phyloP scores from a whole-genome alignment of 768 basidiomycete genomes.

The Dioszegia hungarica region DNA sequence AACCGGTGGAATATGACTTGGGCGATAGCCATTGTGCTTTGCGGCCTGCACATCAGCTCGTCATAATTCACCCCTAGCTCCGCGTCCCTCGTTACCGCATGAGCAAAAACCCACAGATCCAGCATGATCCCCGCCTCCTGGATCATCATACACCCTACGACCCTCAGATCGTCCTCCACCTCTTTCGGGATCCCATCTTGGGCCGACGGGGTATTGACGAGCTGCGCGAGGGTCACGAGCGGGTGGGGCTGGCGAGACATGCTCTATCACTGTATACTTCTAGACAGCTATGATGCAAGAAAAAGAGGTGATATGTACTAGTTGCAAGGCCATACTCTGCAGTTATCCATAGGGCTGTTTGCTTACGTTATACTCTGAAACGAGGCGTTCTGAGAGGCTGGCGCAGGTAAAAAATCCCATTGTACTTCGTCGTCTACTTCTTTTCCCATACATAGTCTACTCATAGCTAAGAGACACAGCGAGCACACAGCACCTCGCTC shows the following conservation, averaged over 20 bases:
- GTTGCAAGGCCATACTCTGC: too few relatives aligned
- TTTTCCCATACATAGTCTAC: too few relatives aligned
- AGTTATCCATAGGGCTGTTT: too few relatives aligned
- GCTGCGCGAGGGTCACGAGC: constrained; percentile 73
- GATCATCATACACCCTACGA: constrained; percentile 88
- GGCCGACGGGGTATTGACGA: constrained; percentile 71
- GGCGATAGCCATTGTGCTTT: constrained; percentile 93
- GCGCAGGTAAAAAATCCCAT: neutral
- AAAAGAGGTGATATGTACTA: too few relatives aligned
- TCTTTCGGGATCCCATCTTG: constrained; percentile 75
- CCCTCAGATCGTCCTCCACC: constrained; percentile 81
- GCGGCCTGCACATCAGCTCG: constrained; percentile 56
- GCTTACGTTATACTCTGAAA: neutral
- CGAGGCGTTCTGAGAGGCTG: neutral
- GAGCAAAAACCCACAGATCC: constrained; percentile 63
- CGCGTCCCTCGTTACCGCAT: too few relatives aligned
- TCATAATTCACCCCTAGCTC: too few relatives aligned
- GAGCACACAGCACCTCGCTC: neutral
- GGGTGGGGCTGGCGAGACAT: constrained; percentile 56
- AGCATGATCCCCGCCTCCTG: constrained; percentile 89
- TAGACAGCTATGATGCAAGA: too few relatives aligned
- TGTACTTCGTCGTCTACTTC: neutral
- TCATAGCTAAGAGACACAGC: too few relatives aligned
- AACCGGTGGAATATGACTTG: constrained; percentile 95
- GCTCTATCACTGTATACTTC: neutral